Conservation (phyloP, 1,284 basidiomycete genomes). For the Puccinia polysora region DNA sequence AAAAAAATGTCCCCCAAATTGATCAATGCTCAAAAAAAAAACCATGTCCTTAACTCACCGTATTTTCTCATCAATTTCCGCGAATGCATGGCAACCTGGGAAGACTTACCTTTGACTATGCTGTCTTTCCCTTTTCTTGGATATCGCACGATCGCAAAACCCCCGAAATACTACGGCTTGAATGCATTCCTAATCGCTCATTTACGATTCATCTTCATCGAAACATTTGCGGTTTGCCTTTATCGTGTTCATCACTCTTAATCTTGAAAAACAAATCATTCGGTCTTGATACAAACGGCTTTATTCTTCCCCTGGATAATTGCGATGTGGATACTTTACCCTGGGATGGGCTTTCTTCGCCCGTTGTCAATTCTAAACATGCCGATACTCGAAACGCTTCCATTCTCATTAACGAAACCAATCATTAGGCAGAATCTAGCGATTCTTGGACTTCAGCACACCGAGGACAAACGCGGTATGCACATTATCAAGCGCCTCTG, state of each 20-base stretch:
- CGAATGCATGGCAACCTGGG: neutral
- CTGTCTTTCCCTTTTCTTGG: neutral
- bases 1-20: neutral
- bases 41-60: slow-evolving; percentile 2
- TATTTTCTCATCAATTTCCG: slow-evolving; percentile 1
- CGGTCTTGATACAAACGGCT: too few relatives aligned
- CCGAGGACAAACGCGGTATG: slow-evolving; percentile 12
- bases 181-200: too few relatives aligned
- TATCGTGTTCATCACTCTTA: too few relatives aligned
- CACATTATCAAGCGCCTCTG: slow-evolving; percentile 17
- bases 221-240: too few relatives aligned
- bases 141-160: neutral
- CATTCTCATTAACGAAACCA: neutral
- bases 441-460: slow-evolving; percentile 14
- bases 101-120: slow-evolving; percentile 24
- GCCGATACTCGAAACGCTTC: too few relatives aligned
- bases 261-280: too few relatives aligned
- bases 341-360: too few relatives aligned
- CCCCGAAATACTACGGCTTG: neutral
- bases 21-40: slow-evolving; percentile 1
- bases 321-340: too few relatives aligned
- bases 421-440: slow-evolving; percentile 22
- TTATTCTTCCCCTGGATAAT: too few relatives aligned
- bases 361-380: too few relatives aligned
- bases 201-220: too few relatives aligned